phyloP scores from a whole-genome alignment of 106 monocot species.

The Posidonia australis region DNA sequence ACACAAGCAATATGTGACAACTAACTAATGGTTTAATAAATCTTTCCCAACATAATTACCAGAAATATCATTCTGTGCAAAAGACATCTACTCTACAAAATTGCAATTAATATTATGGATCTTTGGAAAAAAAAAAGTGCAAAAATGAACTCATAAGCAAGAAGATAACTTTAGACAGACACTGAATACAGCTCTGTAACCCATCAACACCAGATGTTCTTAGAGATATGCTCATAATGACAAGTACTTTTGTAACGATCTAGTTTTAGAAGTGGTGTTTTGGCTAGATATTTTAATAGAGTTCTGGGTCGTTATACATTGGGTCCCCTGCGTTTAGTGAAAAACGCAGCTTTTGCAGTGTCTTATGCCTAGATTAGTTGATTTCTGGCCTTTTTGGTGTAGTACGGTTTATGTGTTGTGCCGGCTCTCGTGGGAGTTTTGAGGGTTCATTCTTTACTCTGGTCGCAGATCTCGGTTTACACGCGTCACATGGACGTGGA shows the following conservation, averaged over 20 bases:
- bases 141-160: constrained; percentile 40
- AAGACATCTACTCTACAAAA: constrained; percentile 3
- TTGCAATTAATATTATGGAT: neutral
- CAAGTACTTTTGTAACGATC: constrained; percentile 45
- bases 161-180: constrained; percentile 57
- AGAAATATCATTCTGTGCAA: constrained; percentile 26
- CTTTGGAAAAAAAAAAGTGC: constrained; percentile 2
- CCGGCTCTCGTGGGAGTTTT: too few species aligned
- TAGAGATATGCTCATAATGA: constrained; percentile 43
- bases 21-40: constrained; percentile 38
- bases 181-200: constrained; percentile 41
- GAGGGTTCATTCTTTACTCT: too few species aligned
- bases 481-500: too few species aligned
- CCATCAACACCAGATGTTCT: constrained; percentile 46
- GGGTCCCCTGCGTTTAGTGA: too few species aligned
- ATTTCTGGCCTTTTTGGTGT: too few species aligned
- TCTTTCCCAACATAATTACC: constrained; percentile 12
- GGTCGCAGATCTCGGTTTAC: too few species aligned
- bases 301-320: too few species aligned
- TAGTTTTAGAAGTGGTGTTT: too few species aligned
- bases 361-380: too few species aligned
- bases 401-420: too few species aligned
- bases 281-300: too few species aligned
- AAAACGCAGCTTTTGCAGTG: too few species aligned
- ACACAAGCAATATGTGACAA: constrained; percentile 43